Evolutionary conservation across 139 green algal genomes (phyloP), one percentile per base, ranked within the genome.

Genomic region (Deuterostichococcus epilithicus): DNA sequence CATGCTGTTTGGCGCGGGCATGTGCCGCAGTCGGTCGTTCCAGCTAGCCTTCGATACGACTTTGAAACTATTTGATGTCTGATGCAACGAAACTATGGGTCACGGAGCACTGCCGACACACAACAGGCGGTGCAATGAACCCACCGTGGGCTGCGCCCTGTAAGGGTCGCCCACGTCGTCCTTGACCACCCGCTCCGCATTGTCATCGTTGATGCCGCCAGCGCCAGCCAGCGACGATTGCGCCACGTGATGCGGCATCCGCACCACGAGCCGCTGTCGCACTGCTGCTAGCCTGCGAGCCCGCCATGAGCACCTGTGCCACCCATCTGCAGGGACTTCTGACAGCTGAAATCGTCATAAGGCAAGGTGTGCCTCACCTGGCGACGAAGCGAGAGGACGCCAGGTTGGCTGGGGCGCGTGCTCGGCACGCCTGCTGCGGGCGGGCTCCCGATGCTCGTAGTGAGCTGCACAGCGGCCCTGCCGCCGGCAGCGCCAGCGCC

Each of bases 121-220:
- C 20, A 44, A 22, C 26, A 36, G 8, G 22, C 30, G 22, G 20
- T 3, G 68, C 26, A 60, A 36, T 34, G 36, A 10, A 8, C 70
- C 28, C 34, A 45, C 28, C 3, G 45, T 42, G 13, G 72, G 33
- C 30, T 45, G 45, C 5, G 30, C 28, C 32, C 45, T n/a, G 25
- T 45, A 33, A 25, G 72, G 72, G 15, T 76, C 45, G 5, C 72
- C 72, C 13, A 76, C 72, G 47, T 63, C 39, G 37, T 10, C 45
- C 45, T 76, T 76, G 30, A 76, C 72, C 5, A 68, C 36, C 5
- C 42, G 28, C 72, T 76, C 72, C 32, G 45, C 45, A 15, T 68
- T 35, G 1, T 42, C 30, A 13, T 76, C 44, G 15, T 45, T 35
- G 30, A 38, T 69, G 30, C n/a, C 30, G n/a, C 30, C 63, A 37